A percentile compares a stretch with the other conserved stretches of the same genome.
These are phyloP conservation scores for Colletotrichum sp. DNA, from an alignment of 2,329 filamentous ascomycete species.

Conservation along the genomic window DNA sequence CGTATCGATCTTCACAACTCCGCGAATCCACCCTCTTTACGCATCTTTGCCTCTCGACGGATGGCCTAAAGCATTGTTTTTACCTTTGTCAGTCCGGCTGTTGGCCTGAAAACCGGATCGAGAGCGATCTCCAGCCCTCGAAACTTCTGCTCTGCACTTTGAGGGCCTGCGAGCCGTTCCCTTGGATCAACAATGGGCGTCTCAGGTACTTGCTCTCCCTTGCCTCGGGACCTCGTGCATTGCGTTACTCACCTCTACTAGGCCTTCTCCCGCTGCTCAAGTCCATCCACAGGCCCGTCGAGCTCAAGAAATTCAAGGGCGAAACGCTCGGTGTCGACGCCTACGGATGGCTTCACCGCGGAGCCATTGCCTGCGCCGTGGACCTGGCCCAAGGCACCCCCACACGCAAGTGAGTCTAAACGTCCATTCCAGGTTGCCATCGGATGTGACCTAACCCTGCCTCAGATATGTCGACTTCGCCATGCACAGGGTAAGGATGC, in stretches of 20 bases:
- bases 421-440: neutral
- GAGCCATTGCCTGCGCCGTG: slow-evolving; percentile 86
- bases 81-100: neutral
- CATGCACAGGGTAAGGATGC: slow-evolving; percentile 91
- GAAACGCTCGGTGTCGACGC: slow-evolving; percentile 94
- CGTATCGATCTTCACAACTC: neutral
- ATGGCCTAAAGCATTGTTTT: slow-evolving; percentile 6
- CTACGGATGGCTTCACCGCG: slow-evolving; percentile 98
- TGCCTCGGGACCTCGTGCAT: neutral
- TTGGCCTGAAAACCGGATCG: slow-evolving; percentile 6
- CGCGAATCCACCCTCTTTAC: neutral
- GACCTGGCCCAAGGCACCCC: slow-evolving; percentile 89
- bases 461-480: slow-evolving; percentile 86
- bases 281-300: slow-evolving; percentile 90
- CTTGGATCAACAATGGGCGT: slow-evolving; percentile 22
- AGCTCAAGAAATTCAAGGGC: slow-evolving; percentile 85
- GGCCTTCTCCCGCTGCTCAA: slow-evolving; percentile 91
- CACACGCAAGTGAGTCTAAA: slow-evolving; percentile 74
- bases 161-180: neutral
- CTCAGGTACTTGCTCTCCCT: slow-evolving; percentile 21
- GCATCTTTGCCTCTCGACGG: slow-evolving; percentile 5
- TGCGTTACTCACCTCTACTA: slow-evolving; percentile 38
- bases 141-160: neutral
- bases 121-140: neutral
- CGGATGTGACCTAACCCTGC: slow-evolving; percentile 5